These are phyloP conservation scores for Beauveria scarabaeidicola DNA, from an alignment of 2,329 filamentous ascomycete species.

Conservation along the genomic window DNA sequence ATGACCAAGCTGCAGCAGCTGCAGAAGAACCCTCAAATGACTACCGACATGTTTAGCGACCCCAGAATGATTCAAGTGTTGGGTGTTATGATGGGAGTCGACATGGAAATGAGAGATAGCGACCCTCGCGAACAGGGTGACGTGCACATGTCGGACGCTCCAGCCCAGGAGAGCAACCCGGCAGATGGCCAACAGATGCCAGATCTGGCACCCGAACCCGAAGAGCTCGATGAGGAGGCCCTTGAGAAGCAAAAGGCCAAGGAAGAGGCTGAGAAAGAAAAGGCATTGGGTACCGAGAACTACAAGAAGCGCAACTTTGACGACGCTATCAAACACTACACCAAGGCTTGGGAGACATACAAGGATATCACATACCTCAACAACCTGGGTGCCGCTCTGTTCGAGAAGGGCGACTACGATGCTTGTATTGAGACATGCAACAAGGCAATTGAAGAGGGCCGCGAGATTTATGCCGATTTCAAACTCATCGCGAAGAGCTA, in stretches of 20 bases:
- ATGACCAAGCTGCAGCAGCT: constrained; percentile 83
- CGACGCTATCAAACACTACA: constrained; percentile 87
- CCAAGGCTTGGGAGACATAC: constrained; percentile 85
- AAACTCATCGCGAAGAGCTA: constrained; percentile 99
- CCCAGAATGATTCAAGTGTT: constrained; percentile 90
- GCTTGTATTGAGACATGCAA: constrained; percentile 79
- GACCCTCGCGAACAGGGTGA: constrained; percentile 41
- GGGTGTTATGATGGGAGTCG: constrained; percentile 85
- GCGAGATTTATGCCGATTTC: constrained; percentile 86
- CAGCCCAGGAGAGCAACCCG: constrained; percentile 28
- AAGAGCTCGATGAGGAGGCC: constrained; percentile 73
- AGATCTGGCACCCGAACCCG: constrained; percentile 50
- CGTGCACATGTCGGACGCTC: constrained; percentile 65
- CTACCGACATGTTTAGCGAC: constrained; percentile 76
- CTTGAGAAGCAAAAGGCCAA: constrained; percentile 82
- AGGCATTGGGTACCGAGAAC: constrained; percentile 83
- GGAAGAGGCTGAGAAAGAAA: constrained; percentile 87
- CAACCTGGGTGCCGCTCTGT: constrained; percentile 88
- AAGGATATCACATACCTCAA: constrained; percentile 98
- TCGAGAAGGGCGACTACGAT: constrained; percentile 92
- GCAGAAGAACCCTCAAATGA: constrained; percentile 69
- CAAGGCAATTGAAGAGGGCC: constrained; percentile 82
- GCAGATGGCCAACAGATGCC: constrained; percentile 48
- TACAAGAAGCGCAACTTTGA: constrained; percentile 99
- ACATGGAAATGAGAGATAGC: constrained; percentile 55